Conservation (phyloP, 257 asterid species). For the Ocimum tenuiflorum region DNA sequence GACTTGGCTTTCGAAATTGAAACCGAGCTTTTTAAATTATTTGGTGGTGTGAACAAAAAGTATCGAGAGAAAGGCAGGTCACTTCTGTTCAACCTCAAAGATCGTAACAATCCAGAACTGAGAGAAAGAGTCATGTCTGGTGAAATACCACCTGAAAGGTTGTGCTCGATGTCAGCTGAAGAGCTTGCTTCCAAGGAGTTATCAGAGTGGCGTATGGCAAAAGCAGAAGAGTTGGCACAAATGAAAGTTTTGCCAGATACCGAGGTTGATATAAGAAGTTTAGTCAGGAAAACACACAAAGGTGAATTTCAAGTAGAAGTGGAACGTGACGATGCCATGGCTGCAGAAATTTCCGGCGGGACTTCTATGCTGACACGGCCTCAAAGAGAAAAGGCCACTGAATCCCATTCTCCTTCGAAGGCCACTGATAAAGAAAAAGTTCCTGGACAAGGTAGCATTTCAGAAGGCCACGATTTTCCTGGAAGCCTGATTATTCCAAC, state of each 20-base stretch:
- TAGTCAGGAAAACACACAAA: conserved; percentile 95
- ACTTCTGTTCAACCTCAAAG: conserved; percentile 86
- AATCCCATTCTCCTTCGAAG: conserved; percentile 36
- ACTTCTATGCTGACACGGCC: conserved; percentile 32
- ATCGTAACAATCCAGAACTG: conserved; percentile 84
- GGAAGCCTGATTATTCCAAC: conserved; percentile 69
- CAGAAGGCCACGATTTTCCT: conserved; percentile 48
- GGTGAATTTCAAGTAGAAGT: conserved; percentile 94
- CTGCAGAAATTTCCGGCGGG: conserved; percentile 64
- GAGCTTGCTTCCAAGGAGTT: conserved; percentile 99
- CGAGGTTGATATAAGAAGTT: conserved; percentile 63
- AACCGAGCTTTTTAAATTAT: conserved; percentile 66
- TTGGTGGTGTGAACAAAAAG: conserved; percentile 87
- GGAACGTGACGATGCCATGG: conserved; percentile 54
- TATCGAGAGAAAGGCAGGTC: conserved; percentile 96
- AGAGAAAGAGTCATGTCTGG: conserved; percentile 88
- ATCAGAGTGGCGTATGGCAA: conserved; percentile 91
- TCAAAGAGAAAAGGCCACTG: conserved; percentile 31
- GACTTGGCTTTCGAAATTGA: conserved; percentile 57
- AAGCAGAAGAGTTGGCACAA: conserved; percentile 87
- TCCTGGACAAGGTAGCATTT: conserved; percentile 31
- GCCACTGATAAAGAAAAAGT: conserved; percentile 34
- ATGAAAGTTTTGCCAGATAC: conserved; percentile 91
- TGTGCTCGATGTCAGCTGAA: conserved; percentile 94
- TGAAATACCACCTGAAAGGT: conserved; percentile 67